These are phyloP conservation scores for Backusella australiensis DNA, from an alignment of 192 early-diverging fungal species.

Conservation along the genomic window DNA sequence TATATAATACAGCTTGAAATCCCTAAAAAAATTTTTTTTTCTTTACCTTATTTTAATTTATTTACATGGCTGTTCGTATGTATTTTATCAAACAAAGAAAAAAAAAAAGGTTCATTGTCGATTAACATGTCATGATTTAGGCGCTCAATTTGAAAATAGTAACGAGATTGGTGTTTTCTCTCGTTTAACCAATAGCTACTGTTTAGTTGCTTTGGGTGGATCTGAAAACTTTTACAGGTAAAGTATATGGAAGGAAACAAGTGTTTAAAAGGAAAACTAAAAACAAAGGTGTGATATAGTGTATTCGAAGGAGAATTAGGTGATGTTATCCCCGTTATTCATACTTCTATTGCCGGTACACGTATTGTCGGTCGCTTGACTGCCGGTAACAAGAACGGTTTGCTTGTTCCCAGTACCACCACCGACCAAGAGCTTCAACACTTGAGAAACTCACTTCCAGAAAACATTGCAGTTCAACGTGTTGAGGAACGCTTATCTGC, in stretches of 20 bases:
- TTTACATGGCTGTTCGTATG: not conserved
- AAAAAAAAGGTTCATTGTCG: not conserved
- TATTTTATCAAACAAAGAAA: not conserved
- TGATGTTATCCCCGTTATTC: slow-evolving; percentile 95
- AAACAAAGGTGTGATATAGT: slow-evolving; percentile 37
- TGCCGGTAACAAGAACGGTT: slow-evolving; percentile 91
- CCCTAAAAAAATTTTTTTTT: not conserved
- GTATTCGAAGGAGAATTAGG: slow-evolving; percentile 94
- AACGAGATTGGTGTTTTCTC: slow-evolving; percentile 99
- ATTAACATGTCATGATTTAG: slow-evolving; percentile 10
- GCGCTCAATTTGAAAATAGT: slow-evolving; percentile 98
- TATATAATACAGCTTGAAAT: not conserved
- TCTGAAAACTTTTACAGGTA: slow-evolving; percentile 99
- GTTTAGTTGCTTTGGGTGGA: slow-evolving; percentile 94
- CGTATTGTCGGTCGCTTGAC: slow-evolving; percentile 95
- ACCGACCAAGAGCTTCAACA: slow-evolving; percentile 99
- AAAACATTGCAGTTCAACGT: slow-evolving; percentile 89
- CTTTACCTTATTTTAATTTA: slow-evolving; percentile 1
- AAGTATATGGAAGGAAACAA: not conserved
- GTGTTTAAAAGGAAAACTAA: not conserved
- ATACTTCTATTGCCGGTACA: slow-evolving; percentile 95
- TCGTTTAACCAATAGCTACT: slow-evolving; percentile 97
- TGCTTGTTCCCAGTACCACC: slow-evolving; percentile 92
- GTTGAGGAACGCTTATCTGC: slow-evolving; percentile 98
- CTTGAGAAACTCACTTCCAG: slow-evolving; percentile 93